Conservation (phyloP, 148 eudicot genomes). For the Fagopyrum tataricum region DNA sequence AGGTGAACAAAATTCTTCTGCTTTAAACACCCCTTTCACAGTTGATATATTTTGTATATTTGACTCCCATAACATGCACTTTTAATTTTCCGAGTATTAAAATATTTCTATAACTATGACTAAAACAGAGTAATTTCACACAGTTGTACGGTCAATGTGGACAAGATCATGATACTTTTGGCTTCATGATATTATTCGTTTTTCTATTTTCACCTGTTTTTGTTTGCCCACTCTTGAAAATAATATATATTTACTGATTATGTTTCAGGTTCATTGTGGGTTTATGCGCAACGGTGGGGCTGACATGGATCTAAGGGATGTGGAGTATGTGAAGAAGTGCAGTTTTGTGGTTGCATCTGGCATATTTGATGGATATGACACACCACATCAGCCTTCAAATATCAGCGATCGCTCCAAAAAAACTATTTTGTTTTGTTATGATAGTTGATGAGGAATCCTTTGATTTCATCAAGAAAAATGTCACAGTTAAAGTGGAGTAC, state of each 20-base stretch:
- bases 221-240: background rate
- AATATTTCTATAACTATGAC: background rate
- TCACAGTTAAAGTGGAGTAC: conserved; percentile 63
- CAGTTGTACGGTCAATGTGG: background rate
- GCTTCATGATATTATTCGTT: background rate
- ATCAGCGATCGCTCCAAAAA: conserved; percentile 62
- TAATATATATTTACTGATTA: background rate
- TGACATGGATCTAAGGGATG: conserved; percentile 69
- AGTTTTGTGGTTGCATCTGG: conserved; percentile 93
- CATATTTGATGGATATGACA: conserved; percentile 92
- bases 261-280: conserved; percentile 87
- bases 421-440: conserved; percentile 92
- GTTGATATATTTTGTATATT: background rate
- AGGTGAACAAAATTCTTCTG: conserved; percentile 30
- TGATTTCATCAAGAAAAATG: conserved; percentile 69
- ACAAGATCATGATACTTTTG: background rate
- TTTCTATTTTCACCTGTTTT: background rate
- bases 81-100: background rate
- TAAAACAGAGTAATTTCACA: background rate
- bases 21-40: background rate
- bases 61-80: background rate
- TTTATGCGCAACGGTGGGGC: conserved; percentile 82
- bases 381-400: conserved; percentile 91
- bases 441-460: conserved; percentile 83
- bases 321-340: conserved; percentile 74